Evolutionary conservation across 2,329 filamentous ascomycete species (phyloP), one percentile per base, ranked within the genome.

Genomic region (Aspergillus awamori): DNA sequence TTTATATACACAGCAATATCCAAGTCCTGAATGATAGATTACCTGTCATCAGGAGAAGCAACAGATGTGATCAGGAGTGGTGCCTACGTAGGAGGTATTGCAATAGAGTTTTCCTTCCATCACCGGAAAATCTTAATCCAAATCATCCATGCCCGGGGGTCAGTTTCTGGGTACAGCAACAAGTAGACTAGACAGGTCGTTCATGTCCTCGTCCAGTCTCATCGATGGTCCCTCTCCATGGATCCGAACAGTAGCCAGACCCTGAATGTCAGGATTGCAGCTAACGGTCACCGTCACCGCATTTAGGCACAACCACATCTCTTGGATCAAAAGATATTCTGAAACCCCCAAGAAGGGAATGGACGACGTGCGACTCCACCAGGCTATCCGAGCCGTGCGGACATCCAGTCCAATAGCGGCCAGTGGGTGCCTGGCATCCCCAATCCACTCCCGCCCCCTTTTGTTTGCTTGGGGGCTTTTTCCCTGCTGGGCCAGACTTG

Each of bases 361-460:
- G 24, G n/a, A 36, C 33, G 33, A 36, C 33, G 33, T 36, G 33
- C 33, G 33, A 36, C 33, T 36, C 33, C 33, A 36, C 33, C 33
- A 36, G 33, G 33, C 33, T 61, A 61, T 57, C 61, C 60, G 60
- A 61, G 61, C 62, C 59, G 62, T 62, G 57, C 53, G 56, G 51
- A 33, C 58, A 39, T 59, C 59, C 62, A 63, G 43, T 63, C 59
- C 39, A 47, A 57, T 53, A 45, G 51, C 33, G 59, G 45, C 26
- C 24, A 24, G 26, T 26, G 22, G 36, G 53, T 56, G 53, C 53
- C 53, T 56, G 45, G 38, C 38, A 30, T 41, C 20, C 13, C 22
- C 43, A 38, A 36, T 36, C 33, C 33, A 36, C 33, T 36, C 33
- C 58, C 53, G 58, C 24, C 38, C 38, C 48, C 38, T 49, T 61